Evolutionary conservation across 305 asterid species (phyloP), one percentile per base, ranked within the genome.

Genomic region (Solanum chacoense): DNA sequence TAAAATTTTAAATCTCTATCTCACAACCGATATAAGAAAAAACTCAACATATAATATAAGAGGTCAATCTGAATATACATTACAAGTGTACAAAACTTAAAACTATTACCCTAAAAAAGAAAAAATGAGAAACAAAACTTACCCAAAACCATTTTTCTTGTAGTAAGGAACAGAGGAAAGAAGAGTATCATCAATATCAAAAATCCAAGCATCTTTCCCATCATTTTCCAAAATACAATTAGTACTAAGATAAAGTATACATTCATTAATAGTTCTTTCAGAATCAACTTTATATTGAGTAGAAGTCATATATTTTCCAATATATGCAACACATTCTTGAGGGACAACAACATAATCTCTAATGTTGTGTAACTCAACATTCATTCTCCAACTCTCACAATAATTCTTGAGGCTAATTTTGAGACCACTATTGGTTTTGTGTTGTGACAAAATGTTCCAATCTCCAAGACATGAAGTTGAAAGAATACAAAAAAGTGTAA

Each of bases 311-410:
- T 95, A 95, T 32, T 95, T 96, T 2, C 90, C 92, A 1, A 96
- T 90, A 88, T 89, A 92, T 0, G 92, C 86, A 40, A 92, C 96
- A 63, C 97, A 96, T 87, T 96, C 98, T 22, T 94, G 93, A 7
- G 97, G 98, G 36, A 95, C 94, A 28, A 92, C 92, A 2, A 92
- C 95, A 78, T 92, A 95, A 34, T 92, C 92, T 59, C 89, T 81
- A 35, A 94, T 91, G 88, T 94, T 96, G 91, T 93, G 94, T 0
- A 96, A 90, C 93, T 96, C 97, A 9, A 94, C 97, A 50, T 96
- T 94, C 92, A 95, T 92, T 89, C 97, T 89, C 98, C 98, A 96
- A n/a, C 95, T 91, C 86, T 96, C 97, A 32, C 98, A 94, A 89
- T 91, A 96, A 78, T 96, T 95, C 91, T 93, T 96, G 37, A 94